Evolutionary conservation across 2,329 filamentous ascomycete species (phyloP).

Genomic region (Ophiostoma ulmi): DNA sequence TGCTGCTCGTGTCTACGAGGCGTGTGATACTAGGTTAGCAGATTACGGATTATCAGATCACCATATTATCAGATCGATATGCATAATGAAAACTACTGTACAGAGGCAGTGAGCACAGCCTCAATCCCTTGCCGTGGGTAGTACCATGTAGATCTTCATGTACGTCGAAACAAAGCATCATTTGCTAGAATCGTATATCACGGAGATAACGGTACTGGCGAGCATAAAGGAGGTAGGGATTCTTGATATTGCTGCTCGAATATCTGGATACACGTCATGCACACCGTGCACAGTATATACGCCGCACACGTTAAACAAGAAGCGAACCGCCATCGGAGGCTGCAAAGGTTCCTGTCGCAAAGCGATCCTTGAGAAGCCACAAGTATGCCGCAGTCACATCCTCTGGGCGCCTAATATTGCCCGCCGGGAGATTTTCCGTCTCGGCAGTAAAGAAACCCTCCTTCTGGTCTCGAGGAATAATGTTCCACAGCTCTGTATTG

Average conservation of each 20-base stretch:
- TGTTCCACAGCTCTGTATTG: neutral
- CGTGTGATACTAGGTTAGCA: neutral
- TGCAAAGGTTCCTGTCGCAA: constrained; percentile 30
- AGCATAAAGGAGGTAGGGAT: neutral
- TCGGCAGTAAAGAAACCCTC: neutral
- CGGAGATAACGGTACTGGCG: neutral
- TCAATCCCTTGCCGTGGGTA: neutral
- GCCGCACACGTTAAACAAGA: neutral
- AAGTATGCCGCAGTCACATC: constrained; percentile 41
- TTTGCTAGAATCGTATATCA: neutral
- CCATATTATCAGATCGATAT: neutral
- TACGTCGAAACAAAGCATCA: neutral
- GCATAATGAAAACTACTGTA: neutral
- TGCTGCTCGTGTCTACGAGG: neutral
- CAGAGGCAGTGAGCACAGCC: neutral
- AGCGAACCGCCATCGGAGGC: constrained; percentile 23
- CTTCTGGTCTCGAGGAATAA: neutral
- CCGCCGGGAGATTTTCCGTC: neutral
- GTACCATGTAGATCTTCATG: neutral
- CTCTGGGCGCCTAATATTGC: constrained; percentile 47
- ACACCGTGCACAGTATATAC: neutral
- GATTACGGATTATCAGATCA: neutral
- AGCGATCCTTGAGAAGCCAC: constrained; percentile 32
- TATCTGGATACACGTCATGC: neutral
- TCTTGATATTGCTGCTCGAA: neutral